phyloP scores from a whole-genome alignment of 768 basidiomycete species.

The Phlebiopsis flavidoalba region DNA sequence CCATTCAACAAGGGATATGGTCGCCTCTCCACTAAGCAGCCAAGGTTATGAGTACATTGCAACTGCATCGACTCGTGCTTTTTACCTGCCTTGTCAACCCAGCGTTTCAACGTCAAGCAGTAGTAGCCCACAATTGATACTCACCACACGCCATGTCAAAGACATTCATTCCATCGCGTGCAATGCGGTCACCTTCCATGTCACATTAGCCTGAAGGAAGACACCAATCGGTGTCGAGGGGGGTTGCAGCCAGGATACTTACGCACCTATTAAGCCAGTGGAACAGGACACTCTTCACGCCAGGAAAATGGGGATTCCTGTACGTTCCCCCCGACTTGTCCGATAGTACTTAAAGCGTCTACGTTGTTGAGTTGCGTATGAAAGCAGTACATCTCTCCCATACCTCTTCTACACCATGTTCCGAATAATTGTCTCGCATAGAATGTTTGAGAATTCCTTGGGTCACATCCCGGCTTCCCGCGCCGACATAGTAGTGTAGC shows the following conservation, averaged over 20 bases:
- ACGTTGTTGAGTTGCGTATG: neutral
- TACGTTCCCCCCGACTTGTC: constrained; percentile 63
- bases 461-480: constrained; percentile 14
- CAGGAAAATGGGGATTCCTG: constrained; percentile 70
- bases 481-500: constrained; percentile 17
- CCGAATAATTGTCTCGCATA: constrained; percentile 46
- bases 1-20: constrained; percentile 58
- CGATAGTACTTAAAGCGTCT: constrained; percentile 44
- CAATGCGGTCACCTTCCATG: constrained; percentile 24
- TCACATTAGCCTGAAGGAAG: constrained; percentile 33
- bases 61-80: neutral
- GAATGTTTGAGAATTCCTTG: constrained; percentile 30
- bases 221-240: constrained; percentile 1
- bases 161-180: constrained; percentile 29
- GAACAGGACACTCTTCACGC: constrained; percentile 50
- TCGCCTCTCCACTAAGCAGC: constrained; percentile 54
- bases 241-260: neutral
- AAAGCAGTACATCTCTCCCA: constrained; percentile 5
- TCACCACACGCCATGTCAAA: constrained; percentile 56
- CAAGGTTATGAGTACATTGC: constrained; percentile 1
- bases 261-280: constrained; percentile 47
- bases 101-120: neutral
- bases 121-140: constrained; percentile 14
- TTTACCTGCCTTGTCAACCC: constrained; percentile 20
- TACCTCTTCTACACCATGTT: constrained; percentile 58